A percentile compares a stretch with the other conserved stretches of the same genome.
These are phyloP conservation scores for Fusarium kyushuense DNA, from an alignment of 2,329 filamentous ascomycete species.

Conservation along the genomic window DNA sequence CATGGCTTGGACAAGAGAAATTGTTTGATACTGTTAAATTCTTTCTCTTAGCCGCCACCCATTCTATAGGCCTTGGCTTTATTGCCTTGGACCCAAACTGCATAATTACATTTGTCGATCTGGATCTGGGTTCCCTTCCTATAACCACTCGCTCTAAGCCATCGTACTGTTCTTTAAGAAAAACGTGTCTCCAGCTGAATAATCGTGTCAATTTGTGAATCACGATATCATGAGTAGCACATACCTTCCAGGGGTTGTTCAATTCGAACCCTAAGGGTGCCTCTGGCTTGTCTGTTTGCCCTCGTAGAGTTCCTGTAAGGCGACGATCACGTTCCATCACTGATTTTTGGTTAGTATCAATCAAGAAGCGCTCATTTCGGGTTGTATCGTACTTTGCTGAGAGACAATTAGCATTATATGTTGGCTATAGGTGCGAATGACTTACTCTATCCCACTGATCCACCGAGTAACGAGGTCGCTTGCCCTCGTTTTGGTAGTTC, in stretches of 20 bases:
- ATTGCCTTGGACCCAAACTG: constrained; percentile 22
- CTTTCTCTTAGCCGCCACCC: constrained; percentile 23
- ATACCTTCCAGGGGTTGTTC: constrained; percentile 73
- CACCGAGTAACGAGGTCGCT: constrained; percentile 69
- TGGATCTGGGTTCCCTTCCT: constrained; percentile 20
- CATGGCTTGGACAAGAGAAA: background rate
- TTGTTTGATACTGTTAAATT: constrained; percentile 28
- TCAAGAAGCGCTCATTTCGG: background rate
- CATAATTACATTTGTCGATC: constrained; percentile 40
- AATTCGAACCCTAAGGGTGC: constrained; percentile 71
- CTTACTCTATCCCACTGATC: constrained; percentile 74
- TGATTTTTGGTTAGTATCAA: constrained; percentile 47
- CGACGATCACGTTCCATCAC: constrained; percentile 75
- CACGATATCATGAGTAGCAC: constrained; percentile 33
- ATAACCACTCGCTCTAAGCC: constrained; percentile 21
- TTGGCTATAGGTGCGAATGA: constrained; percentile 12
- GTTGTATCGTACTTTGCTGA: constrained; percentile 66
- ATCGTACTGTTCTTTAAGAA: constrained; percentile 51
- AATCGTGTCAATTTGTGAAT: constrained; percentile 1
- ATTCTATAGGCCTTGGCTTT: constrained; percentile 15
- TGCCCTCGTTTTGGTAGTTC: constrained; percentile 70
- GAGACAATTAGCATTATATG: constrained; percentile 48
- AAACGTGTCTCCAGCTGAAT: constrained; percentile 66
- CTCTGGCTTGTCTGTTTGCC: constrained; percentile 66
- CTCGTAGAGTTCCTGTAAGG: constrained; percentile 69